These are phyloP conservation scores for Gynandropsis gynandra DNA, from an alignment of 345 rosid genomes.

Conservation along the genomic window DNA sequence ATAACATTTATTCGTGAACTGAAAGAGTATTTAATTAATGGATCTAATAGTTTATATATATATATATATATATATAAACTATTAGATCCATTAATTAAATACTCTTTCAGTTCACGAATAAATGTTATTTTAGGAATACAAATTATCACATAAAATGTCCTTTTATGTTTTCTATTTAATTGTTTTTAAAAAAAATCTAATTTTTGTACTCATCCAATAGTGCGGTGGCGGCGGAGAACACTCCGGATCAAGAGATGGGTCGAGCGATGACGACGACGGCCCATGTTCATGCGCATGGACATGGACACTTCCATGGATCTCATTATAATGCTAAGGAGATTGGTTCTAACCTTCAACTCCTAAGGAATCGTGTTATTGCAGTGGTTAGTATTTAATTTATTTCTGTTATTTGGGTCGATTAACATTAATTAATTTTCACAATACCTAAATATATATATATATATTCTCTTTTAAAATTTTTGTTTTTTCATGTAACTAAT, in stretches of 20 bases:
- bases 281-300: slow-evolving; percentile 37
- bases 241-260: slow-evolving; percentile 26
- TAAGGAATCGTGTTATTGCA: slow-evolving; percentile 42
- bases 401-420: background rate
- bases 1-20: no score
- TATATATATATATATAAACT: background rate
- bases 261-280: background rate
- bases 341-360: slow-evolving; percentile 24
- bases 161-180: no score
- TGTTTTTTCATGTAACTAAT: no score
- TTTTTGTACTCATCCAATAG: no score
- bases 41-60: background rate
- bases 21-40: background rate
- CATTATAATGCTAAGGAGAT: slow-evolving; percentile 11
- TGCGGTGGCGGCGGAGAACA: slow-evolving; percentile 14
- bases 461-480: no score
- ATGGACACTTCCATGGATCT: slow-evolving; percentile 21
- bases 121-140: no score
- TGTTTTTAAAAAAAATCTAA: no score
- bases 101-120: no score
- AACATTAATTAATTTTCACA: background rate
- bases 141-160: no score
- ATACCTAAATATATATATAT: no score
- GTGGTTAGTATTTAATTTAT: slow-evolving; percentile 24
- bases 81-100: background rate